Base-by-base conservation (phyloP, 441 rosid species). In the Gossypium schwendimanii region DNA sequence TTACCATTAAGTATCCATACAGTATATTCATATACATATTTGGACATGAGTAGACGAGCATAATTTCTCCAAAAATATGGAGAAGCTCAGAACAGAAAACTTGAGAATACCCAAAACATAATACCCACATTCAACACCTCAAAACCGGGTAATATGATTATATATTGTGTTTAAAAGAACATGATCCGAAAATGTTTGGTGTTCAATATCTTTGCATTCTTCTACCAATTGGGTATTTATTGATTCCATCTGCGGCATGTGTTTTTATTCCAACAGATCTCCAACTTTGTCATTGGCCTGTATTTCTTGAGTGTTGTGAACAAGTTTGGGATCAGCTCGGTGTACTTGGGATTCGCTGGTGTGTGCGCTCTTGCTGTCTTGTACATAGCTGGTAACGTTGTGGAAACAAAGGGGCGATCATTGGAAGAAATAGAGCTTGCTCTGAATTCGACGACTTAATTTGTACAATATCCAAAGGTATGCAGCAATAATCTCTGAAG, bases 341-440 rank as follows among this genome's bases (percentile, higher is more conserved):
- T 93, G 11, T 92, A 91, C 81, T 66, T 95, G 80, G 99, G 99
- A 76, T 92, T 92, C 31, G 82, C 98, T 0, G 84, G 81, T 12
- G 69, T 95, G 68, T 92, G 99, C 61, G 71, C 93, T 54, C 93
- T 93, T 62, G 98, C 95, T 0, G 95, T 90, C 66, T 58, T 91
- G 77, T 92, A 95, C 87, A 84, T 95, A 81, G 81, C 86, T n/a
- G 84, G 88, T 61, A 91, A 92, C 20, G 97, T 95, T 0, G 94
- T 95, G 17, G 99, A 95, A 79, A 95, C 99, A 1, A 95, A 95
- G 86, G 99, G 99, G 36, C 84, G 97, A 28, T 92, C 99, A 18
- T 80, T 95, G 70, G 99, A 95, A 83, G 97, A 95, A 78, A 92
- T 92, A 73, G 98, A 92, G 83, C 93, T 77, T 7, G 98, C 93